A percentile compares a stretch with the other conserved stretches of the same genome.
These are phyloP conservation scores for Diaporthe ampelina DNA, from an alignment of 2,329 filamentous ascomycete genomes.

Conservation along the genomic window DNA sequence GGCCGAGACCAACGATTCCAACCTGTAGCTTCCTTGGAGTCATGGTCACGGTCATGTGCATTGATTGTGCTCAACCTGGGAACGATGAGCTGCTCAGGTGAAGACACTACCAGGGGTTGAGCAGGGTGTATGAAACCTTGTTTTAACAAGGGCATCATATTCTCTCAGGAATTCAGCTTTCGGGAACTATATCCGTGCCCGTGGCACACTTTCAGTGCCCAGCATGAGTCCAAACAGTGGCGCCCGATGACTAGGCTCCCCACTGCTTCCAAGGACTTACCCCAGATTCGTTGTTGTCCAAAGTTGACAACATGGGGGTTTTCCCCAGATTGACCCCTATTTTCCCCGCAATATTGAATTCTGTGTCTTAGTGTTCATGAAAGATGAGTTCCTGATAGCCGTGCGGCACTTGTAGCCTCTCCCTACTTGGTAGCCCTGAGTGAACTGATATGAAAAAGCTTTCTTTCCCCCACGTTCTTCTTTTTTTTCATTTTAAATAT, in stretches of 20 bases:
- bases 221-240: not conserved
- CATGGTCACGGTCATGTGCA: not conserved
- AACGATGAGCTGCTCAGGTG: too few species aligned
- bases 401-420: not conserved
- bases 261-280: not conserved
- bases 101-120: not conserved
- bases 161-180: too few species aligned
- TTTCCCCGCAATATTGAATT: not conserved
- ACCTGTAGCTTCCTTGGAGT: conserved; percentile 51
- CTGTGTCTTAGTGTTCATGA: not conserved
- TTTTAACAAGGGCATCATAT: not conserved
- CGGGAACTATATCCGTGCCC: not conserved
- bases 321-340: not conserved
- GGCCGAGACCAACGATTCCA: conserved; percentile 63
- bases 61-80: too few species aligned
- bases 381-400: not conserved
- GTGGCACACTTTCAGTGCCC: not conserved
- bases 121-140: not conserved
- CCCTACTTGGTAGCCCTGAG: not conserved
- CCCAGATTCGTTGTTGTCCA: not conserved
- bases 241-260: not conserved
- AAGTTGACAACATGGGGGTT: not conserved
- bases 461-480: not conserved
- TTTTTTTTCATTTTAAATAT: not conserved
- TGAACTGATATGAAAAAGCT: not conserved